A percentile compares a stretch with the other conserved stretches of the same genome.
Conservation (phyloP, 768 basidiomycete genomes). For the Tricholoma sp. region DNA sequence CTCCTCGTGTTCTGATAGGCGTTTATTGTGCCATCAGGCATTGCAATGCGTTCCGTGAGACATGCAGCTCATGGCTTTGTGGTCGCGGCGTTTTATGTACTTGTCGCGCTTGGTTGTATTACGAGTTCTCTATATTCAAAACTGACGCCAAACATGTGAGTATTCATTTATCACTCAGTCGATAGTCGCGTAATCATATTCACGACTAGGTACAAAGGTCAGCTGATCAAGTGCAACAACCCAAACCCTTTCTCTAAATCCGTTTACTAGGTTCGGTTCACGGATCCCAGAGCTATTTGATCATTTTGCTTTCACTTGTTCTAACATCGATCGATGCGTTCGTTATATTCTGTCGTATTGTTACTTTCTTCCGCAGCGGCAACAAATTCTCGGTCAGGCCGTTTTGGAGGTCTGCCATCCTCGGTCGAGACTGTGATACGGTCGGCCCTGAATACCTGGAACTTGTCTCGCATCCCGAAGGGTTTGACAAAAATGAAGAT, state of each 20-base stretch:
- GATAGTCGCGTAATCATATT: constrained; percentile 13
- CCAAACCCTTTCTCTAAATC: neutral
- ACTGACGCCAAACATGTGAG: constrained; percentile 79
- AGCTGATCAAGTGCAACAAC: constrained; percentile 13
- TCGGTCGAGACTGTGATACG: constrained; percentile 32
- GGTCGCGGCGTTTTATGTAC: constrained; percentile 57
- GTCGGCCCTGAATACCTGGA: constrained; percentile 50
- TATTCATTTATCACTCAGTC: constrained; percentile 17
- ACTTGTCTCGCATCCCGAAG: constrained; percentile 50
- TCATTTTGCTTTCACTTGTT: constrained; percentile 32
- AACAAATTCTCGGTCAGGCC: constrained; percentile 39
- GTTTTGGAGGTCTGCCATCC: constrained; percentile 56
- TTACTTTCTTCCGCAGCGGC: constrained; percentile 39
- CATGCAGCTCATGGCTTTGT: constrained; percentile 58
- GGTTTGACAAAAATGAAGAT: constrained; percentile 43
- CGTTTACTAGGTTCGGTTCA: constrained; percentile 44
- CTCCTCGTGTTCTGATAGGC: neutral
- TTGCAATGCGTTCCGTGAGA: constrained; percentile 73
- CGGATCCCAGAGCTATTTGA: constrained; percentile 52
- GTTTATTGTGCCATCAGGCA: constrained; percentile 40
- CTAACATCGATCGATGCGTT: constrained; percentile 49
- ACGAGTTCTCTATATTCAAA: constrained; percentile 70
- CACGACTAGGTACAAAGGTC: constrained; percentile 59
- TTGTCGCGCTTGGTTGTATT: constrained; percentile 60
- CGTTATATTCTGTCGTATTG: constrained; percentile 43